Conservation (phyloP, 129 eudicot genomes). For the Lactuca sativa region DNA sequence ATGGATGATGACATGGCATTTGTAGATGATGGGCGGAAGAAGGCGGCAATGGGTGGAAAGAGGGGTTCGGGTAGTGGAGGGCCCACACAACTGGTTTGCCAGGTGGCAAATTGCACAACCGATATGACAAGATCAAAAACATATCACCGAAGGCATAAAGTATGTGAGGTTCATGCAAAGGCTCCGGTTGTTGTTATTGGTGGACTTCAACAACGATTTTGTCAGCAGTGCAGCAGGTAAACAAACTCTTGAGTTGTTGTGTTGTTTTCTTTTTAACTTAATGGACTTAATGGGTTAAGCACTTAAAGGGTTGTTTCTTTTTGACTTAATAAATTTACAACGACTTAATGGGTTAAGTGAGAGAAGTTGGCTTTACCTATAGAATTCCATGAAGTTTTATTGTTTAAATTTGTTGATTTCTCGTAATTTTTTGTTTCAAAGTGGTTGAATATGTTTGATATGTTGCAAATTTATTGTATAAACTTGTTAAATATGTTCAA, state of each 20-base stretch:
- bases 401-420: too few relatives aligned
- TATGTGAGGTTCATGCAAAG: slow-evolving; percentile 81
- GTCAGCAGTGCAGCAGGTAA: slow-evolving; percentile 99
- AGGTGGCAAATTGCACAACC: slow-evolving; percentile 58
- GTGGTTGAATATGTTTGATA: too few relatives aligned
- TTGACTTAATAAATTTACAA: neutral
- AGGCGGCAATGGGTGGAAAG: slow-evolving; percentile 43
- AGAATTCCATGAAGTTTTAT: too few relatives aligned
- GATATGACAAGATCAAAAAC: slow-evolving; percentile 64
- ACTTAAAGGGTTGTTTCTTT: too few relatives aligned
- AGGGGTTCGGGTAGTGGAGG: slow-evolving; percentile 51
- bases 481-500: too few relatives aligned
- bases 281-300: neutral
- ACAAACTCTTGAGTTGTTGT: neutral
- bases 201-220: slow-evolving; percentile 69
- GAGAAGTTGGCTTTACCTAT: neutral
- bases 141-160: slow-evolving; percentile 87
- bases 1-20: slow-evolving; percentile 33
- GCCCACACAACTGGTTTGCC: slow-evolving; percentile 55
- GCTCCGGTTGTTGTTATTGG: slow-evolving; percentile 54
- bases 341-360: neutral
- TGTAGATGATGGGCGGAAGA: slow-evolving; percentile 34
- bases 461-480: too few relatives aligned
- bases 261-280: too few relatives aligned
- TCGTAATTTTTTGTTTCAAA: too few relatives aligned